A percentile compares a stretch with the other conserved stretches of the same genome.
Evolutionary conservation across 2,329 filamentous ascomycete species (phyloP).

Genomic region (Mycosphaerelloides madeirae): DNA sequence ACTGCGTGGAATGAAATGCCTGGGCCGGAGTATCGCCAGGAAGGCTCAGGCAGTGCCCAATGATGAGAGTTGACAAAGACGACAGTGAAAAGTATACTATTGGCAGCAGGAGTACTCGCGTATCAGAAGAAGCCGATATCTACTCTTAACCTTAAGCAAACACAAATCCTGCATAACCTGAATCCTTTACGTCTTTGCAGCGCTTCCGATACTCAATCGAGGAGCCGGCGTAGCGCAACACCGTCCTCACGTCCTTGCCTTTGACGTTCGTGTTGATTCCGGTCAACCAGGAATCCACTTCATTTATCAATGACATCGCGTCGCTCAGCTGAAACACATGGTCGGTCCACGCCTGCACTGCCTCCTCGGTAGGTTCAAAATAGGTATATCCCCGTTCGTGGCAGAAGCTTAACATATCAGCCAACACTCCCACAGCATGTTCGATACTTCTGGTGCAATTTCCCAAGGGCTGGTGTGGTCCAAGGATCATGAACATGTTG

Average conservation of each 20-base stretch:
- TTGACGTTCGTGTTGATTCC: conserved; percentile 9
- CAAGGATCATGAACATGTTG: conserved; percentile 42
- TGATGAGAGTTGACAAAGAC: no score
- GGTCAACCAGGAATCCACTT: conserved; percentile 9
- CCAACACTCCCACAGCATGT: conserved; percentile 31
- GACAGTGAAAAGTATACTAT: no score
- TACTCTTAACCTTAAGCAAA: no score
- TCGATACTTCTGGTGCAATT: conserved; percentile 37
- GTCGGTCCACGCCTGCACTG: conserved; percentile 25
- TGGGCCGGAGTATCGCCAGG: no score
- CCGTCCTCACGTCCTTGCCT: conserved; percentile 6
- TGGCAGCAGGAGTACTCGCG: no score
- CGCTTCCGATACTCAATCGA: conserved; percentile 5
- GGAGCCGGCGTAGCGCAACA: conserved; percentile 6
- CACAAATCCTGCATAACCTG: conserved; percentile 1
- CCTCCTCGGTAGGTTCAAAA: conserved; percentile 27
- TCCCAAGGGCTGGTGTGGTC: conserved; percentile 39
- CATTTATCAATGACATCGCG: conserved; percentile 3
- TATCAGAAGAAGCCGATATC: no score
- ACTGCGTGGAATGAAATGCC: no score
- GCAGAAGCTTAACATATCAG: conserved; percentile 14
- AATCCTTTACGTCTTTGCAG: conserved; percentile 1
- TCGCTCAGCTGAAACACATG: conserved; percentile 5
- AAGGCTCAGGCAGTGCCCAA: no score
- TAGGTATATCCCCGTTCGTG: conserved; percentile 9